Evolutionary conservation across 805 yeast species (phyloP), one percentile per base, ranked within the genome.

Genomic region (Millerozyma miso): DNA sequence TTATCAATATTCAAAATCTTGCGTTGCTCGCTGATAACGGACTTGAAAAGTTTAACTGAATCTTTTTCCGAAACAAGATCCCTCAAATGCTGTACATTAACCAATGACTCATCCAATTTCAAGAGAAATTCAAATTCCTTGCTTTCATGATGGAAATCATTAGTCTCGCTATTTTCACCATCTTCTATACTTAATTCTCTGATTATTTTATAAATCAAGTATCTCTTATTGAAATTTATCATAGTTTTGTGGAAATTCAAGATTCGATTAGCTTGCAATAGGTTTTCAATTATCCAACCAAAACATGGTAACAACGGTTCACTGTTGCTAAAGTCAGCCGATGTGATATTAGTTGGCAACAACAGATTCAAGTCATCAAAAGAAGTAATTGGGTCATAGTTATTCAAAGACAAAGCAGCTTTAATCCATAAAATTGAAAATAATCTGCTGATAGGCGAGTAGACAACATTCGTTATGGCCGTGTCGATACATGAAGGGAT

Each of bases 401-500:
- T 45, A 31, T 51, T 52, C 36, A 68, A 52, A 1, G 60, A 37
- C 2, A 41, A 42, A 1, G 82, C 71, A 0, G 90, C 83, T 44
- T 71, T 65, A 3, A 76, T 62, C 98, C 97, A 91, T 6, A 81
- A 67, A 37, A 71, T 70, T 6, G 84, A 76, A 56, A 77, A 88
- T 14, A 71, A 60, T 45, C 98, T 73, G 26, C 91, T 80, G 55
- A 86, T 93, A 0, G 97, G 96, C 1, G 91, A 73, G 26, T 87
- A 68, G 14, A 90, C 75, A 1, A 89, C 88, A 50, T 85, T 79
- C 0, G 77, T 70, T 31, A 90, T 68, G 12, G 93, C 87, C 2
- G 89, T 73, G 60, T 91, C 98, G 42, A 91, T 72, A 58, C 89
- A 83, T 1, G 96, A 85, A 3, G 97, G 97, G 15, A 90, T 57